Percentiles rank a stretch among this genome's conserved stretches.
phyloP scores from a whole-genome alignment of 164 flowering plant species.

The Magnolia changhungtana region DNA sequence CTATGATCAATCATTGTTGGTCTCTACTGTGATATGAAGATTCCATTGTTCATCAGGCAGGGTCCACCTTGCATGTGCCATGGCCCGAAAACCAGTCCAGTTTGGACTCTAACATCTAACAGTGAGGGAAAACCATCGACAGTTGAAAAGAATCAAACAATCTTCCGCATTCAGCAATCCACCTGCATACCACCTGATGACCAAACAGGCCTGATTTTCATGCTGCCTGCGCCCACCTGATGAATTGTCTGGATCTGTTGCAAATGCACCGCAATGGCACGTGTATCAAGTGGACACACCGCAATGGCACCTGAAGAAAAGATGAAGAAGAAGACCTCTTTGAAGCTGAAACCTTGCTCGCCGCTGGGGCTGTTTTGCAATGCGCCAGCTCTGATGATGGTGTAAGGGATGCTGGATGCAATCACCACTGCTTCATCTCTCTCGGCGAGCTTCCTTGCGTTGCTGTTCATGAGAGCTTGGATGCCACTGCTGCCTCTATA shows the following conservation, averaged over 20 bases:
- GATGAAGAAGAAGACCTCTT: slow-evolving; percentile 45
- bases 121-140: not conserved
- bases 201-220: not conserved
- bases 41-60: not conserved
- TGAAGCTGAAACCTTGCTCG: slow-evolving; percentile 74
- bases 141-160: not conserved
- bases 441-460: slow-evolving; percentile 68
- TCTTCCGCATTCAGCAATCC: not conserved
- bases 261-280: not conserved
- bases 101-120: not conserved
- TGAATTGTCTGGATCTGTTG: not conserved
- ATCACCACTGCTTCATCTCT: slow-evolving; percentile 57
- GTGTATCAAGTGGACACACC: not conserved
- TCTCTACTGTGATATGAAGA: not conserved
- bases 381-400: slow-evolving; percentile 70
- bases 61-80: not conserved
- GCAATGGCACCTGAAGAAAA: not conserved
- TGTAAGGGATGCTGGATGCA: slow-evolving; percentile 73
- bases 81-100: no score
- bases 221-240: not conserved
- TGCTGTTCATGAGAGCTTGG: slow-evolving; percentile 69
- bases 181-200: not conserved
- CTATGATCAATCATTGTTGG: no score
- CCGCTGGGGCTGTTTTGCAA: slow-evolving; percentile 70
- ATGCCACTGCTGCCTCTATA: slow-evolving; percentile 70